Base-by-base conservation (phyloP, 2,329 filamentous ascomycete genomes). In the Hypoxylon sp. region DNA sequence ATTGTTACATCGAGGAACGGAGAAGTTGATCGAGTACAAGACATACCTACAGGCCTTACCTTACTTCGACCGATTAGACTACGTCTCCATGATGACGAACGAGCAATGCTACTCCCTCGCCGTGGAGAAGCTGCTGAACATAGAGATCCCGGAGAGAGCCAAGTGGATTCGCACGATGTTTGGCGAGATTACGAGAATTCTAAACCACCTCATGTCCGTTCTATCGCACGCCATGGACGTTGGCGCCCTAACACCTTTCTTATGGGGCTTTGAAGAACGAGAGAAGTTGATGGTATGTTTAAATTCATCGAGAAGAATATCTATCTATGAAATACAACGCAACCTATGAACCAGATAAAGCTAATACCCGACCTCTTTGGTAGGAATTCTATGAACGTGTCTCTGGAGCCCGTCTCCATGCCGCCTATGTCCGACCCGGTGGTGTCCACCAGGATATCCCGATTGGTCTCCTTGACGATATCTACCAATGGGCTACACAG, bases 41-140 rank as follows among this genome's bases (percentile, higher is more conserved):
- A 97, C 95, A 75, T 99, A 99, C 80, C 88, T 98, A 78, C 96
- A 99, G 86, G 96, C 96, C 63, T 86, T 99, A 79, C 96, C 96
- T 62, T 99, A 99, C 86, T 99, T 99, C 80, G 96, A 99, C 84
- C 93, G 96, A 75, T 87, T 99, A 81, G 96, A 99, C 83, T 99
- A 99, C 82, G 94, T 98, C 75, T 98, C 94, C 77, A 99, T 99
- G 97, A 99, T 99, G 96, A 99, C 96, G 77, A 99, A 99, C 82
- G 96, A 99, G 87, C 96, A 99, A 84, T 97, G 94, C 79, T 99
- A 93, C 82, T 90, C 94, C 38, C 87, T 99, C 73, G 96, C 94
- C 19, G 95, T 98, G 61, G 96, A 99, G 88, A 99, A 99, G 87
- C 87, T 99, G 67, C 86, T 99, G 76, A 99, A 99, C 82, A 86